phyloP scores from a whole-genome alignment of 1,139 yeast species.

The Hansenula sp. region DNA sequence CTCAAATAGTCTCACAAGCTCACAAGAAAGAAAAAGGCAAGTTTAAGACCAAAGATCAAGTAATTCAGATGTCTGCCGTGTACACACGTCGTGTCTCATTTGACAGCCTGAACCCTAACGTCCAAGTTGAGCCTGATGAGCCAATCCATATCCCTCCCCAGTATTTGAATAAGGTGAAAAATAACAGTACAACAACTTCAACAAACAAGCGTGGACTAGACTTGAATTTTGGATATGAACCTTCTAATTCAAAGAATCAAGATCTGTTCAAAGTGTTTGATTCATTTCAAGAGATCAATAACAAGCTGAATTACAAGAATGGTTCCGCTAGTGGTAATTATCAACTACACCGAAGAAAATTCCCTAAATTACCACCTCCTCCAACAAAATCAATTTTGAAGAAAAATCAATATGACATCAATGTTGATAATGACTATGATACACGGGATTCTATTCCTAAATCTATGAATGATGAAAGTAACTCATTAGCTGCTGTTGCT shows the following conservation, averaged over 20 bases:
- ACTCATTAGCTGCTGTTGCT: background rate
- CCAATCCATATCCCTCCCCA: slow-evolving; percentile 23
- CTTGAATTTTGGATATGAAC: slow-evolving; percentile 19
- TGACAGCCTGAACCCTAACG: slow-evolving; percentile 18
- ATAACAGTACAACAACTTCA: background rate
- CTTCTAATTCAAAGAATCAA: slow-evolving; percentile 2
- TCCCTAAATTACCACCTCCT: slow-evolving; percentile 30
- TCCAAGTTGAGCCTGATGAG: slow-evolving; percentile 13
- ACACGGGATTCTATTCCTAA: slow-evolving; percentile 13
- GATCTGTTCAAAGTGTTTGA: slow-evolving; percentile 15
- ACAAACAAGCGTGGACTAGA: slow-evolving; percentile 7
- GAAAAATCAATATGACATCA: slow-evolving; percentile 8
- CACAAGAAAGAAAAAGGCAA: background rate
- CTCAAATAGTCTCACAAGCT: too few species aligned
- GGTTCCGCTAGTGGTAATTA: background rate
- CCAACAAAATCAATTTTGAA: slow-evolving; percentile 28
- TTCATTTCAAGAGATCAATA: slow-evolving; percentile 11
- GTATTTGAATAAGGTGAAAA: slow-evolving; percentile 5
- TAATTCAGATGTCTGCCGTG: background rate
- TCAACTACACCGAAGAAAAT: slow-evolving; percentile 9
- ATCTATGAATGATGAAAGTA: background rate
- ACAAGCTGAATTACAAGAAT: slow-evolving; percentile 1
- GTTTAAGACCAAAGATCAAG: background rate
- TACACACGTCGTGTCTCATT: slow-evolving; percentile 21
- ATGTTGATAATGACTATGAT: slow-evolving; percentile 14